These are phyloP conservation scores for Bocquillonia castaneifolia DNA, from an alignment of 441 rosid species.

Conservation along the genomic window DNA sequence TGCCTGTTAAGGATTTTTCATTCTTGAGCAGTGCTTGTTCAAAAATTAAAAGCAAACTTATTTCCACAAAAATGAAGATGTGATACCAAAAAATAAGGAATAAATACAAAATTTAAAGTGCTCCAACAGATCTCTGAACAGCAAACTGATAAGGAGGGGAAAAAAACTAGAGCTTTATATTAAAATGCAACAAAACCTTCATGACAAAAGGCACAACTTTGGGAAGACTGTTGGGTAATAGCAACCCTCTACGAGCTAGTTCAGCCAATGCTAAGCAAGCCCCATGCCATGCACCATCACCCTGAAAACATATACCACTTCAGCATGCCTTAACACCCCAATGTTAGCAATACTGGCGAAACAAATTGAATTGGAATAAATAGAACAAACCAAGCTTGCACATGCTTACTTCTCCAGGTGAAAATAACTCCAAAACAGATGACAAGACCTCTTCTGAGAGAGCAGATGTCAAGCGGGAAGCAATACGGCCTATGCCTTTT, in stretches of 20 bases:
- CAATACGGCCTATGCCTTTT: slow-evolving; percentile 87
- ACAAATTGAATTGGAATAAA: not conserved
- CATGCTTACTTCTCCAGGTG: slow-evolving; percentile 73
- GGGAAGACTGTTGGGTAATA: slow-evolving; percentile 81
- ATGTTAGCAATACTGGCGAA: slow-evolving; percentile 2
- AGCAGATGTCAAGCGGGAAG: slow-evolving; percentile 73
- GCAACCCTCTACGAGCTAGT: slow-evolving; percentile 89
- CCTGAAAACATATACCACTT: slow-evolving; percentile 45
- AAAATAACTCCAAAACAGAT: slow-evolving; percentile 78
- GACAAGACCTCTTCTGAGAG: slow-evolving; percentile 86
- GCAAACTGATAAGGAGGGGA: not conserved
- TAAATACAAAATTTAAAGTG: not conserved
- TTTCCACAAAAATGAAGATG: not conserved
- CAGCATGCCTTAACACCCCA: slow-evolving; percentile 13
- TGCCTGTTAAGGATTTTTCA: slow-evolving; percentile 48
- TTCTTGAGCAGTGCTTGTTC: not conserved
- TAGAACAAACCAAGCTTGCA: slow-evolving; percentile 17
- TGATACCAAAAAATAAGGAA: not conserved
- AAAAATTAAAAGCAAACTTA: not conserved
- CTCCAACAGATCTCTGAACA: not conserved
- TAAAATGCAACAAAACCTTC: slow-evolving; percentile 47
- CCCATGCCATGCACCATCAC: slow-evolving; percentile 99
- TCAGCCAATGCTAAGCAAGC: slow-evolving; percentile 97
- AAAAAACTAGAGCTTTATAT: not conserved
- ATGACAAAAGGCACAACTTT: slow-evolving; percentile 76